These are phyloP conservation scores for Diaporthe velutina DNA, from an alignment of 2,329 filamentous ascomycete species.

Conservation along the genomic window DNA sequence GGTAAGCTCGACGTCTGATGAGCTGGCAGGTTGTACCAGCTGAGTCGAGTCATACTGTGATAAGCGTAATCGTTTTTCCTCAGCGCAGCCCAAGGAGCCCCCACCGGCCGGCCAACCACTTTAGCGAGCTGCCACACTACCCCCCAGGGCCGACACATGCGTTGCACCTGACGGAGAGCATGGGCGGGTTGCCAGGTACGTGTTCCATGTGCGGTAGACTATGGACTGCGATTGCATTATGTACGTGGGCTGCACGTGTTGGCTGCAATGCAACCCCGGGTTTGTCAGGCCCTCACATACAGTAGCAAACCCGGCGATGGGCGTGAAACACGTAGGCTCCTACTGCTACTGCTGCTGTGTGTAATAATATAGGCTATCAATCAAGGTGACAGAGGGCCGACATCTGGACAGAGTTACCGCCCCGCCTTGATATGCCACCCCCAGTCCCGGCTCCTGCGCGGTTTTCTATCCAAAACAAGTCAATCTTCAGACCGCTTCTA, in stretches of 20 bases:
- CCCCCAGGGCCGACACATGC: constrained; percentile 7
- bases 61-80: neutral
- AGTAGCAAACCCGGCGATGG: neutral
- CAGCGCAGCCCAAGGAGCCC: constrained; percentile 2
- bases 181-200: constrained; percentile 16
- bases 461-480: constrained; percentile 19
- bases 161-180: neutral
- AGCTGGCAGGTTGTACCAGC: constrained; percentile 11
- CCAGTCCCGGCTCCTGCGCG: constrained; percentile 15
- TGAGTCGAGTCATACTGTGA: constrained; percentile 19
- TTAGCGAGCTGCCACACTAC: constrained; percentile 17
- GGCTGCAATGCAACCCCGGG: constrained; percentile 23
- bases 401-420: constrained; percentile 18
- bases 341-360: no score
- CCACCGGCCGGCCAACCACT: constrained; percentile 8
- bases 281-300: constrained; percentile 17
- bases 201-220: neutral
- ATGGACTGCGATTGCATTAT: constrained; percentile 25
- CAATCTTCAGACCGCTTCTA: constrained; percentile 26
- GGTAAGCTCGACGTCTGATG: constrained; percentile 19
- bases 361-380: neutral
- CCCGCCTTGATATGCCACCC: neutral
- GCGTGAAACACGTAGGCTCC: constrained; percentile 21
- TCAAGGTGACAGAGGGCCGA: constrained; percentile 5
- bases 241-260: constrained; percentile 25